Percentiles rank a stretch among this genome's conserved stretches.
phyloP scores from a whole-genome alignment of 176 grass and related monocot genomes.

The Aegilops umbellulata region DNA sequence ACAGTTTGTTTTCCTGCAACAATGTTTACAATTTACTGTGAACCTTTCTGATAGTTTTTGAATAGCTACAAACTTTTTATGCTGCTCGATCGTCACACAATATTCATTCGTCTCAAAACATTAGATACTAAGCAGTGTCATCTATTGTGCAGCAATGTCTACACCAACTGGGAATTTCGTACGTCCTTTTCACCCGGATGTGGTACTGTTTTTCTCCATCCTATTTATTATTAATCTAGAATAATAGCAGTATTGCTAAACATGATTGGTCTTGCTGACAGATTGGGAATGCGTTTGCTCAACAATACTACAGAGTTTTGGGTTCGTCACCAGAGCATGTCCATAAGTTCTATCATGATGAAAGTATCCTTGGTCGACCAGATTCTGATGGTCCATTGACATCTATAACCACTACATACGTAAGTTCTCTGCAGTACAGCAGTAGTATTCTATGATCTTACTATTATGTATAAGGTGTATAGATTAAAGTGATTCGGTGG shows the following conservation, averaged over 20 bases:
- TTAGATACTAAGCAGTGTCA: not conserved
- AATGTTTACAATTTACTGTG: not conserved
- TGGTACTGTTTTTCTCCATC: slow-evolving; percentile 21
- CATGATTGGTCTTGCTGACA: slow-evolving; percentile 22
- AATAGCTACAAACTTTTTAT: not conserved
- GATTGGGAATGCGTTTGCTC: slow-evolving; percentile 76
- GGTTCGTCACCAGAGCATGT: slow-evolving; percentile 36
- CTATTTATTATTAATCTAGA: not conserved
- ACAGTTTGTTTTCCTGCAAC: not conserved
- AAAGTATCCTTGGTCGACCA: slow-evolving; percentile 63
- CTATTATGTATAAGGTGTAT: not conserved
- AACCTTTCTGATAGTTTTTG: not conserved
- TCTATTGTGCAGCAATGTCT: slow-evolving; percentile 37
- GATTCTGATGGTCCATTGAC: slow-evolving; percentile 68
- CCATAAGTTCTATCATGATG: slow-evolving; percentile 78
- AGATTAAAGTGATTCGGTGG: not conserved
- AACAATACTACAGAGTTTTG: slow-evolving; percentile 79
- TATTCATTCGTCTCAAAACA: not conserved
- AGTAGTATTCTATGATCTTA: not conserved
- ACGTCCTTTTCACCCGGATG: not conserved
- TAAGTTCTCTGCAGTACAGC: slow-evolving; percentile 34
- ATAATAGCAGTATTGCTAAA: not conserved
- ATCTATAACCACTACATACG: slow-evolving; percentile 53
- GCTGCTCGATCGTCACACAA: not conserved
- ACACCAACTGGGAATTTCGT: not conserved